Percentiles rank a stretch among this genome's conserved stretches.
These are phyloP conservation scores for Saitozyma sp. DNA, from an alignment of 768 basidiomycete genomes.

Conservation along the genomic window DNA sequence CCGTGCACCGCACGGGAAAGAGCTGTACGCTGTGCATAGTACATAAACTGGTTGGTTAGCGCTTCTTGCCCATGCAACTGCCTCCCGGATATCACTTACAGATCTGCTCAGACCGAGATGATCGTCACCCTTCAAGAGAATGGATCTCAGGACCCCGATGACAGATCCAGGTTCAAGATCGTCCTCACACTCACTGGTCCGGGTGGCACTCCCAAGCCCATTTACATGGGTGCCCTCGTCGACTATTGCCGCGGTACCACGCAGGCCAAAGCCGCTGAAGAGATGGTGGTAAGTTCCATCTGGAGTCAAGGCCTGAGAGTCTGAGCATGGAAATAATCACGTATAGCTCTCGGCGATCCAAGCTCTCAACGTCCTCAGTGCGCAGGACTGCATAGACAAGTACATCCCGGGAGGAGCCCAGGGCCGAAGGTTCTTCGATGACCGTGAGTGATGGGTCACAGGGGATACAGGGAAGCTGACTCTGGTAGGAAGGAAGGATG, in stretches of 20 bases:
- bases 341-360: constrained; percentile 38
- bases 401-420: constrained; percentile 47
- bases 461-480: background rate
- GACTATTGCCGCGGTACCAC: constrained; percentile 35
- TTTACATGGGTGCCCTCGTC: constrained; percentile 43
- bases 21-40: too few relatives aligned
- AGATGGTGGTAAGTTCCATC: constrained; percentile 31
- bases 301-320: background rate
- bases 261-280: constrained; percentile 33
- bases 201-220: background rate
- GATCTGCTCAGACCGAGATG: constrained; percentile 32
- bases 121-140: constrained; percentile 35
- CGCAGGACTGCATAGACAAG: constrained; percentile 29
- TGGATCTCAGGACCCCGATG: constrained; percentile 22
- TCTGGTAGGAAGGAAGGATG: constrained; percentile 8
- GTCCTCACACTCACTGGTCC: constrained; percentile 28
- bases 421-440: constrained; percentile 47
- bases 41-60: too few relatives aligned
- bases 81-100: too few relatives aligned
- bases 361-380: constrained; percentile 49
- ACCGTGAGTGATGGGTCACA: constrained; percentile 16
- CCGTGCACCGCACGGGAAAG: too few relatives aligned
- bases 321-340: background rate
- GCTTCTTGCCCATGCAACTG: too few relatives aligned
- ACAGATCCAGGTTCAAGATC: constrained; percentile 44